Evolutionary conservation across 2,329 filamentous ascomycete species (phyloP), one percentile per base, ranked within the genome.

Genomic region (Cladosporium sphaerospermum): DNA sequence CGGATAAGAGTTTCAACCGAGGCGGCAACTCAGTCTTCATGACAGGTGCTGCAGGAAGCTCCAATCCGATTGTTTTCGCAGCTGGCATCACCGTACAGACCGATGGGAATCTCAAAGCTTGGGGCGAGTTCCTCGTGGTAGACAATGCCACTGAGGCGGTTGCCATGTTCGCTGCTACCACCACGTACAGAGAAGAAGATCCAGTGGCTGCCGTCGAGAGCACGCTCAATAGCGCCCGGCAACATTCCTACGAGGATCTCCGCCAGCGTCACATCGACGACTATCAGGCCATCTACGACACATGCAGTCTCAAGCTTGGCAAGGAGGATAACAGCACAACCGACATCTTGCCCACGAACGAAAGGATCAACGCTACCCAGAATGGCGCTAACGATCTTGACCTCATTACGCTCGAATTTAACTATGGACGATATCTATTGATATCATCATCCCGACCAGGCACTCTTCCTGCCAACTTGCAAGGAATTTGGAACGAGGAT

Each of bases 261-360:
- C 48, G 48, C 32, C 31, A 43, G 16, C 48, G 48, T 5, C 48
- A 51, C 7, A 28, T 51, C 6, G 40, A 51, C 4, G 48, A 51
- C 32, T 51, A 51, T 13, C 18, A 44, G 9, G 41, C 18, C 18
- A 44, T 51, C 32, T 51, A 51, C 40, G 33, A 51, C 8, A 37
- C n/a, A 32, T 51, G 48, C n/a, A 36, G 31, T 16, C 48, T 51
- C n/a, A 32, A 51, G 32, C 40, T 51, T 4, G 48, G 40, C 18
- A 51, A n/a, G 3, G 36, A 19, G 9, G 36, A 13, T 33, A 51
- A 51, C 18, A 37, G 7, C 28, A 44, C 48, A 7, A 40, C 44
- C 0, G 48, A 78, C 80, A 84, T 57, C 79, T 72, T 31, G 80
- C 80, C 3, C 79, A 80, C 60, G 83, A 74, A 55, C 81, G 80